Conservation (phyloP, 2,329 filamentous ascomycete genomes). For the Cytospora chrysosperma region DNA sequence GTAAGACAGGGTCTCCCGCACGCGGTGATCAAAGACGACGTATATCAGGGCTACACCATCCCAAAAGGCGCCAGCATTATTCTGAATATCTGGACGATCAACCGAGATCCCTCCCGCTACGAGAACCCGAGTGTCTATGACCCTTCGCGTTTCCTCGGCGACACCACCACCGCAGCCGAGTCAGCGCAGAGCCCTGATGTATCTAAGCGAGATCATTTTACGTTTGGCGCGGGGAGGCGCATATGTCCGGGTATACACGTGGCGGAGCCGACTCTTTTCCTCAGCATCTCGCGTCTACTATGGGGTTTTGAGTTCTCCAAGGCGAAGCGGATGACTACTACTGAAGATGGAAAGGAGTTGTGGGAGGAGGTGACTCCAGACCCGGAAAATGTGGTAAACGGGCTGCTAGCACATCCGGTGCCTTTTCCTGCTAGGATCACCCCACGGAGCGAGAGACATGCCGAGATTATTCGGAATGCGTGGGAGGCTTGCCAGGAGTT, state of each 20-base stretch:
- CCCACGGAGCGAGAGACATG: constrained; percentile 1
- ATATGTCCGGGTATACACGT: constrained; percentile 48
- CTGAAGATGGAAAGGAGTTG: background rate
- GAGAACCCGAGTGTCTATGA: constrained; percentile 42
- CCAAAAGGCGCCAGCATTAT: constrained; percentile 45
- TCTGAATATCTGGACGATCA: constrained; percentile 45
- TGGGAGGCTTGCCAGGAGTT: background rate
- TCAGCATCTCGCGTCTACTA: background rate
- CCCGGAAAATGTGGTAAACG: background rate
- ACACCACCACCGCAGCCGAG: constrained; percentile 24
- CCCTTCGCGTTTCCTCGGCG: constrained; percentile 38
- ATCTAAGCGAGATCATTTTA: constrained; percentile 39
- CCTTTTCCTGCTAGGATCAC: background rate
- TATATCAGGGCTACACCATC: constrained; percentile 45
- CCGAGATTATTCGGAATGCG: background rate
- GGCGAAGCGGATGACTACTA: background rate
- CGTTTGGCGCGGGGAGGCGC: constrained; percentile 43
- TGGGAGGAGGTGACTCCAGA: background rate
- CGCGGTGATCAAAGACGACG: constrained; percentile 41
- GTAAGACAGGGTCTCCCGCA: constrained; percentile 42
- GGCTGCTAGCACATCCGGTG: background rate
- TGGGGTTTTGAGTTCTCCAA: constrained; percentile 8
- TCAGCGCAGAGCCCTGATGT: constrained; percentile 30
- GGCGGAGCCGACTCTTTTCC: constrained; percentile 41
- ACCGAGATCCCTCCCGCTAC: constrained; percentile 44